Conservation (phyloP, 164 flowering plant genomes). For the Chimonanthus salicifolius region DNA sequence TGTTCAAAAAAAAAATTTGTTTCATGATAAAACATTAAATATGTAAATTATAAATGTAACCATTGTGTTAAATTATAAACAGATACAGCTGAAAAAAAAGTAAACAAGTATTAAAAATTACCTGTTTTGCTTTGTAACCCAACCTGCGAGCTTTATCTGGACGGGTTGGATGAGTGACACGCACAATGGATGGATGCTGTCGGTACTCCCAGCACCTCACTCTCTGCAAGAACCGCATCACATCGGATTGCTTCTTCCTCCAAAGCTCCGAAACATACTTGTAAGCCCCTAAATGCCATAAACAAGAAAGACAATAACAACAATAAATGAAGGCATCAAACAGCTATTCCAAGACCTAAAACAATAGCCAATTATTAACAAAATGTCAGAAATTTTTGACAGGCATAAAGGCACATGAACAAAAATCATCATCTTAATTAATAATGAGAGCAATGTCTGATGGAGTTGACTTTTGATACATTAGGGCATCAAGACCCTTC, state of each 20-base stretch:
- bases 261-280: constrained; percentile 72
- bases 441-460: too few relatives aligned
- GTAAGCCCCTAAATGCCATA: constrained; percentile 49
- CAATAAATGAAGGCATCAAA: neutral
- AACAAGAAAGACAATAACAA: neutral
- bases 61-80: too few relatives aligned
- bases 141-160: constrained; percentile 46
- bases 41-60: too few relatives aligned
- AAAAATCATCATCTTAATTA: neutral
- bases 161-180: constrained; percentile 40
- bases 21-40: too few relatives aligned
- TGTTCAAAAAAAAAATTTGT: too few relatives aligned
- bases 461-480: too few relatives aligned
- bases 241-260: constrained; percentile 88
- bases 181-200: constrained; percentile 46
- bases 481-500: too few relatives aligned
- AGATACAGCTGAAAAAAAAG: neutral
- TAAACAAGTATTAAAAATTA: neutral
- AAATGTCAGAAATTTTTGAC: too few relatives aligned
- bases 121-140: constrained; percentile 59
- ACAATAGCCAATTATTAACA: too few relatives aligned
- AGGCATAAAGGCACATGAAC: neutral
- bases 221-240: constrained; percentile 77
- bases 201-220: constrained; percentile 79
- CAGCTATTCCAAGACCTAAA: neutral